Evolutionary conservation across 2,329 filamentous ascomycete genomes (phyloP).

Genomic region (Phyllosticta capitalensis): DNA sequence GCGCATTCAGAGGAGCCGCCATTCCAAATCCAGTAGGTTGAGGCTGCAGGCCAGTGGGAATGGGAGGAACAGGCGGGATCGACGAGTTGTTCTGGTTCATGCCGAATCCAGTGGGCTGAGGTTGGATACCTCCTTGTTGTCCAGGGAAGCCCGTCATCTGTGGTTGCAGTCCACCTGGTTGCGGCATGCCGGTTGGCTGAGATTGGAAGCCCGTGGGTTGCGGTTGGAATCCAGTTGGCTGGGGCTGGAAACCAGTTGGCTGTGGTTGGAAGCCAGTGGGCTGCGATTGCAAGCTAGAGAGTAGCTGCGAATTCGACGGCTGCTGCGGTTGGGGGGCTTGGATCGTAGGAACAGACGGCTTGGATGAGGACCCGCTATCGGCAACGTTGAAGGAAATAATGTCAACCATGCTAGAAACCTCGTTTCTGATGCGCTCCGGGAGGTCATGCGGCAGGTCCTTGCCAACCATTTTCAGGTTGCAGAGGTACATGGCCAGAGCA

Average conservation of each 20-base stretch:
- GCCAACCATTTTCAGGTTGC: conserved; percentile 83
- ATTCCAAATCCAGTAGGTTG: conserved; percentile 40
- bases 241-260: conserved; percentile 74
- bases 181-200: conserved; percentile 19
- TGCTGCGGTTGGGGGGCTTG: conserved; percentile 50
- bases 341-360: conserved; percentile 37
- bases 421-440: conserved; percentile 83
- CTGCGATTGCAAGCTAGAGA: conserved; percentile 47
- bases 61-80: conserved; percentile 66
- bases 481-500: conserved; percentile 95
- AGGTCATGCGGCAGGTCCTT: conserved; percentile 66
- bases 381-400: conserved; percentile 93
- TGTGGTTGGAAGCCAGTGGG: conserved; percentile 57
- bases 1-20: conserved; percentile 64
- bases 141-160: conserved; percentile 37
- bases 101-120: conserved; percentile 70
- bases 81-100: conserved; percentile 40
- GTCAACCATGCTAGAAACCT: conserved; percentile 98
- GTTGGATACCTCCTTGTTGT: conserved; percentile 47
- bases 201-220: conserved; percentile 44
- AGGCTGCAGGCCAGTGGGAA: conserved; percentile 61
- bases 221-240: conserved; percentile 53
- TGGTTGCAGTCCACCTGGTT: conserved; percentile 16
- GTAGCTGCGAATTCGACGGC: conserved; percentile 55
- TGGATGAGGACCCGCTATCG: conserved; percentile 44